Percentiles rank a stretch among this genome's conserved stretches.
phyloP scores from a whole-genome alignment of 257 asterid species.

The Solanum etuberosum region DNA sequence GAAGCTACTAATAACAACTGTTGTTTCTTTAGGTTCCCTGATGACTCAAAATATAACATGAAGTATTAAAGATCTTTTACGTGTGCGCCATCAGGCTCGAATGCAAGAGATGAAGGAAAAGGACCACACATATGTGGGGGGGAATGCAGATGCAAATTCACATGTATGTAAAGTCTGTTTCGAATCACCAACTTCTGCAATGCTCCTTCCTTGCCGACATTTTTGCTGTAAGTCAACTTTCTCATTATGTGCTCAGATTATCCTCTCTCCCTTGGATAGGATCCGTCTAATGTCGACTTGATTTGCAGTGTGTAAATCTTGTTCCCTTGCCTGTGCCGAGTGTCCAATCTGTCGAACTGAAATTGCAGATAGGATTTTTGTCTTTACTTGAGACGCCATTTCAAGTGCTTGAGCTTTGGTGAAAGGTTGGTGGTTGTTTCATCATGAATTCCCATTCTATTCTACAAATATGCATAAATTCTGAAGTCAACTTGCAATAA shows the following conservation, averaged over 20 bases:
- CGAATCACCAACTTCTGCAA: slow-evolving; percentile 78
- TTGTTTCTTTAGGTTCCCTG: background rate
- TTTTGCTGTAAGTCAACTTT: slow-evolving; percentile 64
- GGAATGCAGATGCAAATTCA: slow-evolving; percentile 72
- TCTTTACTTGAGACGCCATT: slow-evolving; percentile 37
- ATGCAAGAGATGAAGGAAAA: slow-evolving; percentile 96
- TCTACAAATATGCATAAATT: background rate
- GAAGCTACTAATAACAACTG: background rate
- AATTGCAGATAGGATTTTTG: slow-evolving; percentile 73
- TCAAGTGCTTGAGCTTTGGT: background rate
- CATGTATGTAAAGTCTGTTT: slow-evolving; percentile 92
- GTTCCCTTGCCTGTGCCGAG: slow-evolving; percentile 91
- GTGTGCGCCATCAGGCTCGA: slow-evolving; percentile 45
- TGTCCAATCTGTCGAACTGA: slow-evolving; percentile 77
- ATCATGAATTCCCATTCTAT: background rate
- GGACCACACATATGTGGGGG: slow-evolving; percentile 55
- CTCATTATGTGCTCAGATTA: background rate
- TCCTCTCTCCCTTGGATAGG: background rate
- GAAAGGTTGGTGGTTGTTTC: background rate
- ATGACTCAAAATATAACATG: background rate
- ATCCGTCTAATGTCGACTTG: slow-evolving; percentile 5
- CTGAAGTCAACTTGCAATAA: background rate
- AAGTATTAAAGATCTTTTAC: background rate
- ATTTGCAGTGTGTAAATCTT: slow-evolving; percentile 85
- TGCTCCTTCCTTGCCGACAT: slow-evolving; percentile 99